Base-by-base conservation (phyloP, 108 stramenopile species). In the Skeletonema menzelii region DNA sequence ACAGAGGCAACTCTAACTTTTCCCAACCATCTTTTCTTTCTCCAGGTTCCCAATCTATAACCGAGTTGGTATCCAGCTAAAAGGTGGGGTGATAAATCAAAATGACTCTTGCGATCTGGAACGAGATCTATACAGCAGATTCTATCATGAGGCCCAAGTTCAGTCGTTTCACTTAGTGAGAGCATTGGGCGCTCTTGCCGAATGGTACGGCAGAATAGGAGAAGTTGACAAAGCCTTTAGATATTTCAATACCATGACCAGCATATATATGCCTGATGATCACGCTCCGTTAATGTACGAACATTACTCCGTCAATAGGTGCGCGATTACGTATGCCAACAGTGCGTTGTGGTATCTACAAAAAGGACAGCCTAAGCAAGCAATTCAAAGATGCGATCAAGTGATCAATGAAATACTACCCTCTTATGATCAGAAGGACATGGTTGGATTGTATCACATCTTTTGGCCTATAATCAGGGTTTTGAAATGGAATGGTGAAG, bases 401-500 rank as follows among this genome's bases (percentile, higher is more conserved):
- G 76, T 77, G 15, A 61, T 61, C 14, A 31, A 71, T 15, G 28
- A 71, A 24, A 59, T 77, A 47, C 38, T 77, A 27, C 76, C 76
- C 14, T 26, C 14, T 12, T 72, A 65, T 44, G 76, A 77, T 53
- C 64, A 64, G 0, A 59, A 65, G 40, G 76, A 77, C 35, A 26
- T 53, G 20, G 46, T 77, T 31, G 76, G 76, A 27, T 26, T 65
- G 38, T 77, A 65, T 35, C 62, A 72, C 14, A 65, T 72, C 2
- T 8, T 77, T 8, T 34, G 24, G 27, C 42, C 70, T 15, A 27
- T 77, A 19, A 72, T 77, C 26, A 63, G 76, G 26, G 76, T 77
- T 1, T 72, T 77, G 37, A 77, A 77, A 49, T 77, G 62, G 63
- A 77, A 65, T 59, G 64, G 64, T n/a, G 63, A 65, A 30, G 70